phyloP scores from a whole-genome alignment of 352 stramenopile species.

The Blastocystis sp. region DNA sequence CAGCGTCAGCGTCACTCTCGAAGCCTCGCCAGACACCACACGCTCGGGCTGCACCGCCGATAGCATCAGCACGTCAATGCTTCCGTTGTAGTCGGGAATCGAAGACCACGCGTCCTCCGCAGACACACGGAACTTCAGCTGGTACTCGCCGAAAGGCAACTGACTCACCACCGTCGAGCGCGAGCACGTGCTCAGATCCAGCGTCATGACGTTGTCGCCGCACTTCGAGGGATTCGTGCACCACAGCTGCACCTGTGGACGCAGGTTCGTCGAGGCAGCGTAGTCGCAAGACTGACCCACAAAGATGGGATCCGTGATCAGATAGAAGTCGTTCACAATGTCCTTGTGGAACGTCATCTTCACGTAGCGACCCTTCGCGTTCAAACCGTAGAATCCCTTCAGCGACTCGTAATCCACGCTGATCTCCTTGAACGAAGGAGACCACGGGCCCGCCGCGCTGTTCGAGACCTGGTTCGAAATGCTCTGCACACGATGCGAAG shows the following conservation, averaged over 20 bases:
- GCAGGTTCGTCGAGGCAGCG: slow-evolving; percentile 13
- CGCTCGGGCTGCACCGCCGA: slow-evolving; percentile 13
- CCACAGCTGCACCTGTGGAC: background rate
- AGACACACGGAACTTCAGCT: slow-evolving; percentile 5
- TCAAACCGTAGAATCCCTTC: slow-evolving; percentile 45
- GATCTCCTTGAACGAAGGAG: background rate
- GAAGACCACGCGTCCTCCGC: background rate
- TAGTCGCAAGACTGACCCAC: slow-evolving; percentile 46
- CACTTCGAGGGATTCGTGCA: slow-evolving; percentile 47
- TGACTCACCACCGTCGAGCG: slow-evolving; percentile 2
- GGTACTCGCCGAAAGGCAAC: slow-evolving; percentile 29
- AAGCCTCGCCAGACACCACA: slow-evolving; percentile 11
- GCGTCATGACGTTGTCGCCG: background rate
- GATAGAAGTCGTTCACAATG: background rate
- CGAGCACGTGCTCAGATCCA: slow-evolving; percentile 38
- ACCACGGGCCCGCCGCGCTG: slow-evolving; percentile 1
- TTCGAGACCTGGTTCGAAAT: slow-evolving; percentile 12
- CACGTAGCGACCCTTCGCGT: slow-evolving; percentile 45
- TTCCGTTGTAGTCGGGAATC: slow-evolving; percentile 13
- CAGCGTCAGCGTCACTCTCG: slow-evolving; percentile 9
- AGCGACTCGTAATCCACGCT: background rate
- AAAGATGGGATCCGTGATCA: slow-evolving; percentile 24
- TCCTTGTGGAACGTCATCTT: slow-evolving; percentile 49
- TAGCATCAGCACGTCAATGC: slow-evolving; percentile 33
- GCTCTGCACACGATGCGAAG: background rate